Evolutionary conservation across 345 rosid species (phyloP), one percentile per base, ranked within the genome.

Genomic region (Alliaria petiolata): DNA sequence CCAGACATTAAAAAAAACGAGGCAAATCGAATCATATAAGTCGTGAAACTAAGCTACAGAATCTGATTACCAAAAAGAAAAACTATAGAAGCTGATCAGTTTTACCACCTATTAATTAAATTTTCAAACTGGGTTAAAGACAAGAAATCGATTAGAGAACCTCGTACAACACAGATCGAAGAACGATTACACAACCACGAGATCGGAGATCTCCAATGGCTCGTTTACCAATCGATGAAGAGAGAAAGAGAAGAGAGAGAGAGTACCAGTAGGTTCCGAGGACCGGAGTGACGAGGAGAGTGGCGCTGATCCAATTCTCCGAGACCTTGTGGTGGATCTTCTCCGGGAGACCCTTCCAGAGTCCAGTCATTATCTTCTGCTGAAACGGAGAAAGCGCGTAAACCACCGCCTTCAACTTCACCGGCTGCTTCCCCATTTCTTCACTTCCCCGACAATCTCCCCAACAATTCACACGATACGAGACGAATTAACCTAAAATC

Each of bases 261-360:
- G 31, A n/a, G 16, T 82, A 91, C 96, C 85, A 0, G 75, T 86
- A 87, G 65, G 81, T 76, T 80, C 84, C 87, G 74, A 89, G 62
- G 74, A 89, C 76, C 17, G 97, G 97, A 22, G 74, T 42, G 45
- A 89, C 80, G 58, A 91, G 86, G 74, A 89, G 89, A 58, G 79
- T 61, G 78, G 93, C 81, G 78, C 81, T 84, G 87, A 87, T 77
- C 97, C 97, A 91, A 69, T 89, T 91, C 72, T 91, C 96, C 49
- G 91, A 69, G 70, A 91, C 82, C 84, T 91, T 91, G 82, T 91
- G 97, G 39, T 80, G 83, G 76, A 91, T 81, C 91, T 89, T 91
- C 59, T 62, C 68, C 1, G 96, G 85, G 8, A 89, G 76, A 80
- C 85, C 93, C 31, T 85, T 89, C 87, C 88, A 89, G 5, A 89